Evolutionary conservation across 208 protist species (phyloP).

Genomic region (Eutreptiella sp.): DNA sequence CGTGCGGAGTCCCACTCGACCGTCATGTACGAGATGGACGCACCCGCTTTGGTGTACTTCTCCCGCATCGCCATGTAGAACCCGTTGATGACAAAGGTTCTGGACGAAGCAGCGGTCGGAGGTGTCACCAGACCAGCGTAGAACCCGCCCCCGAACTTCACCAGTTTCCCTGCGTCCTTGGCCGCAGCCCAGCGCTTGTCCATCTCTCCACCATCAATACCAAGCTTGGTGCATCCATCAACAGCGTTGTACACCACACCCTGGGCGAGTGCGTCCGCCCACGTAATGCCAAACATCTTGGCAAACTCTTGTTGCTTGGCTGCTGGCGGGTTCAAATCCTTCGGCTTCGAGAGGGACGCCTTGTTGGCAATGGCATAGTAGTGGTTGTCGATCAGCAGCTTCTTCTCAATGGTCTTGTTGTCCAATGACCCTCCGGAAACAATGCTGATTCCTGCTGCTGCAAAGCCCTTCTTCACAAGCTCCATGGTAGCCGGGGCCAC

Average conservation of each 20-base stretch:
- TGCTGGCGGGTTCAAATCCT: constrained; percentile 38
- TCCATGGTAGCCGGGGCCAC: constrained; percentile 40
- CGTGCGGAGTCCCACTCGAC: constrained; percentile 51
- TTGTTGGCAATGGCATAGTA: constrained; percentile 58
- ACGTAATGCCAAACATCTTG: constrained; percentile 43
- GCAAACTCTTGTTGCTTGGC: constrained; percentile 39
- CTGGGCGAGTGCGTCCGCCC: constrained; percentile 47
- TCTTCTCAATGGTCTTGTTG: constrained; percentile 42
- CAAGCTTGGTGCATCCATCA: constrained; percentile 38
- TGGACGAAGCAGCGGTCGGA: neutral
- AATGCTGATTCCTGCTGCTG: constrained; percentile 45
- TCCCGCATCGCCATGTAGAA: constrained; percentile 57
- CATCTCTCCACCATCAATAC: neutral
- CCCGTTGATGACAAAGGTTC: constrained; percentile 62
- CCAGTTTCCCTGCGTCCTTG: constrained; percentile 28
- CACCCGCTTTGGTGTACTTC: constrained; percentile 39
- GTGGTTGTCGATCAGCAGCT: constrained; percentile 51
- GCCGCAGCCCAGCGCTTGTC: constrained; percentile 15
- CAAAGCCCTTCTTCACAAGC: constrained; percentile 43
- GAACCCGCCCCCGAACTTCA: constrained; percentile 47
- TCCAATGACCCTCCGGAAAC: constrained; percentile 42
- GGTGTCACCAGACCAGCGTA: constrained; percentile 34
- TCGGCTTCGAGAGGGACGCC: constrained; percentile 37
- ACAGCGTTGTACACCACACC: constrained; percentile 61
- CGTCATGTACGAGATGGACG: constrained; percentile 50